Percentiles rank a stretch among this genome's conserved stretches.
Conservation (phyloP, 129 eudicot species). For the Chrysanthemum seticuspe region DNA sequence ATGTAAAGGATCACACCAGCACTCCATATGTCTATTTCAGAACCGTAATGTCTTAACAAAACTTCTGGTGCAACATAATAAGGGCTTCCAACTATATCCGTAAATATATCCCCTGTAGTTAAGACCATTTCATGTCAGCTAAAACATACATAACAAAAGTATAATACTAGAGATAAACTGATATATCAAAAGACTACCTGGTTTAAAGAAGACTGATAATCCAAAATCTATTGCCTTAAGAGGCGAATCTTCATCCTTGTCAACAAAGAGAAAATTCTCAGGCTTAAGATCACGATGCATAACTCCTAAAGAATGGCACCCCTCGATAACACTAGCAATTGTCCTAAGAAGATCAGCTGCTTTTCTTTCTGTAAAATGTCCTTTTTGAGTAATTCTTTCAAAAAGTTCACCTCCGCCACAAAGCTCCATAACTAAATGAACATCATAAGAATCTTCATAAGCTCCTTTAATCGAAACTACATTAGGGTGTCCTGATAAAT, state of each 20-base stretch:
- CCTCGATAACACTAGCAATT: constrained; percentile 10
- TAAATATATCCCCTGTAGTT: constrained; percentile 8
- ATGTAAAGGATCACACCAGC: constrained; percentile 56
- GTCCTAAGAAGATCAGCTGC: constrained; percentile 17
- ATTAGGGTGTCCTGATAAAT: constrained; percentile 9
- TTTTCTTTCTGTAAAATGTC: constrained; percentile 16
- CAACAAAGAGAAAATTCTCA: constrained; percentile 11
- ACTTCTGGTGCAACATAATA: constrained; percentile 96
- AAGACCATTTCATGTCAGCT: neutral
- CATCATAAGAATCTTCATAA: constrained; percentile 13
- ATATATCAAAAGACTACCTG: neutral
- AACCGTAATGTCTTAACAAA: constrained; percentile 59
- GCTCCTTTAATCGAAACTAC: constrained; percentile 1
- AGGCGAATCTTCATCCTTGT: constrained; percentile 6
- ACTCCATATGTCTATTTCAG: constrained; percentile 17
- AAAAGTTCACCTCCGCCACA: constrained; percentile 17
- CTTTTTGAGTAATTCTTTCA: constrained; percentile 15
- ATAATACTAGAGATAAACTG: neutral
- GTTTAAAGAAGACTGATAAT: constrained; percentile 11
- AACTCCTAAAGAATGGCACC: constrained; percentile 17
- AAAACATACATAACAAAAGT: neutral
- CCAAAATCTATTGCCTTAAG: constrained; percentile 14
- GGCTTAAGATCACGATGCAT: constrained; percentile 17
- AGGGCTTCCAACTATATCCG: constrained; percentile 70
- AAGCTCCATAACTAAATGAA: constrained; percentile 15